phyloP scores from a whole-genome alignment of 2,329 filamentous ascomycete genomes.

The Juglanconis sp. region DNA sequence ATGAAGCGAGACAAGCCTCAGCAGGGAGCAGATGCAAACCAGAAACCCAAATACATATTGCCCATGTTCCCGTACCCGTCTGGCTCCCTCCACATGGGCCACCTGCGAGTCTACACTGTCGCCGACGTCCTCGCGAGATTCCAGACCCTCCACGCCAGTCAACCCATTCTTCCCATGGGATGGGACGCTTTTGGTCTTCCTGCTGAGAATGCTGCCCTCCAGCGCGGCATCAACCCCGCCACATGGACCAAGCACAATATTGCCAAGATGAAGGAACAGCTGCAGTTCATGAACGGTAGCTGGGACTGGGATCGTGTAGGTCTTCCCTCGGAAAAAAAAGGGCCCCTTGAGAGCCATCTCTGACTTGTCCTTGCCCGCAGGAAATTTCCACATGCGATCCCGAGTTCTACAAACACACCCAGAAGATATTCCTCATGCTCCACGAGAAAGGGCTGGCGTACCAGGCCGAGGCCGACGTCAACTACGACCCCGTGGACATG shows the following conservation, averaged over 20 bases:
- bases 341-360: neutral
- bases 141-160: slow-evolving; percentile 67
- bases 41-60: slow-evolving; percentile 63
- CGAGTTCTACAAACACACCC: slow-evolving; percentile 84
- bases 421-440: slow-evolving; percentile 78
- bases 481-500: slow-evolving; percentile 86
- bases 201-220: slow-evolving; percentile 87
- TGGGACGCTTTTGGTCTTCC: slow-evolving; percentile 93
- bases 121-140: slow-evolving; percentile 81
- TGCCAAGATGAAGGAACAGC: slow-evolving; percentile 76
- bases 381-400: slow-evolving; percentile 83
- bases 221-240: slow-evolving; percentile 73
- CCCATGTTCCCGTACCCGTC: slow-evolving; percentile 96
- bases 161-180: slow-evolving; percentile 84
- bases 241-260: slow-evolving; percentile 82
- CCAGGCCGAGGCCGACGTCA: slow-evolving; percentile 78
- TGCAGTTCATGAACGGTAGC: slow-evolving; percentile 72
- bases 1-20: slow-evolving; percentile 16
- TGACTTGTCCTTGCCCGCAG: slow-evolving; percentile 38
- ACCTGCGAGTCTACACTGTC: slow-evolving; percentile 86
- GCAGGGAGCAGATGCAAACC: slow-evolving; percentile 15
- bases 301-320: slow-evolving; percentile 82
- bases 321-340: slow-evolving; percentile 19
- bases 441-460: slow-evolving; percentile 74
- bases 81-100: slow-evolving; percentile 79